phyloP scores from a whole-genome alignment of 192 early-diverging fungal species.

The Ambispora gerdemannii region DNA sequence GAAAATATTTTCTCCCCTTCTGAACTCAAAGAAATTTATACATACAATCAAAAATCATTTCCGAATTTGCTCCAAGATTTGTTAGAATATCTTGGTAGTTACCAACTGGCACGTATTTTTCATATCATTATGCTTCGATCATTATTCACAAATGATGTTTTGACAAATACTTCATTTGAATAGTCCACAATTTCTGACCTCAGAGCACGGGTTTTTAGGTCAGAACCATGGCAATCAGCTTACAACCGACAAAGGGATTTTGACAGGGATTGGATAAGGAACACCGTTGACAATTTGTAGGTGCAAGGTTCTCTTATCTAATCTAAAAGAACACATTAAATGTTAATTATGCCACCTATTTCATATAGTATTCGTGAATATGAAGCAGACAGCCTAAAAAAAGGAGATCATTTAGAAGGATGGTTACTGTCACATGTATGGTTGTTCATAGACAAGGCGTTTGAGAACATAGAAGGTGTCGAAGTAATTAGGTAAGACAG shows the following conservation, averaged over 20 bases:
- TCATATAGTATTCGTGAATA: slow-evolving; percentile 23
- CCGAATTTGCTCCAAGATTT: slow-evolving; percentile 28
- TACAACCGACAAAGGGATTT: slow-evolving; percentile 31
- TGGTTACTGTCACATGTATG: slow-evolving; percentile 21
- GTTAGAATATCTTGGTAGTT: slow-evolving; percentile 33
- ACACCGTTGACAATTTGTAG: slow-evolving; percentile 31
- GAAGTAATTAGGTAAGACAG: slow-evolving; percentile 24
- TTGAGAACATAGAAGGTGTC: slow-evolving; percentile 27
- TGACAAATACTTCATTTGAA: slow-evolving; percentile 21
- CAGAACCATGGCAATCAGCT: slow-evolving; percentile 23
- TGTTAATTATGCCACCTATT: slow-evolving; percentile 25
- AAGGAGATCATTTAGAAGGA: slow-evolving; percentile 8
- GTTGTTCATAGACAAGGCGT: slow-evolving; percentile 24
- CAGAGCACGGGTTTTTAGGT: slow-evolving; percentile 23
- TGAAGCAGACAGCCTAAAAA: slow-evolving; percentile 23
- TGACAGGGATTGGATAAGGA: slow-evolving; percentile 31
- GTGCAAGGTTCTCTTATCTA: slow-evolving; percentile 23
- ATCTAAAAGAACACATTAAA: slow-evolving; percentile 22
- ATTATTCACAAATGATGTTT: slow-evolving; percentile 20
- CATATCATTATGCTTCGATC: slow-evolving; percentile 11
- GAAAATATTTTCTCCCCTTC: slow-evolving; percentile 12
- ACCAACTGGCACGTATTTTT: slow-evolving; percentile 22
- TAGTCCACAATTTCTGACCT: slow-evolving; percentile 19
- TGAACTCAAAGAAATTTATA: slow-evolving; percentile 32
- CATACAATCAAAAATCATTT: slow-evolving; percentile 26